Evolutionary conservation across 352 stramenopile genomes (phyloP), one percentile per base, ranked within the genome.

Genomic region (Phytophthora foliorum): DNA sequence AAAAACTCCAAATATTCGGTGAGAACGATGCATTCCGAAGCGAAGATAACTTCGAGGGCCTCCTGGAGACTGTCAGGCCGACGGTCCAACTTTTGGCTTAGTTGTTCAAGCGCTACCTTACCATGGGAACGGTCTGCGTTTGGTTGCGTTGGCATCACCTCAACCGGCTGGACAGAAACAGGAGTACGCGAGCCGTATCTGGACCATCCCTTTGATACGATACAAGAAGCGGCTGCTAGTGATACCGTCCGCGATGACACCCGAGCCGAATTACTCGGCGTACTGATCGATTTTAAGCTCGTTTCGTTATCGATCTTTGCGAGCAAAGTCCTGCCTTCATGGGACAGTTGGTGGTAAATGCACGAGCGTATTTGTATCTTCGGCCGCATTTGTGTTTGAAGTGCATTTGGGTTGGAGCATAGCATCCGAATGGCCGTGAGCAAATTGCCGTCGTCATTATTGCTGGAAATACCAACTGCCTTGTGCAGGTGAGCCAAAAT

Each of bases 1-100:
- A 77, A 42, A 1, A 56, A 52, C 21, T 81, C 73, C 19, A 64
- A 27, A 50, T 75, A 77, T 53, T 81, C 73, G 8, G 72, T 46
- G 1, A 81, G 61, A 27, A 69, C 38, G 44, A 73, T 27, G 51
- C 72, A 81, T 42, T 81, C 64, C n/a, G 57, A 56, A 14, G 67
- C 56, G 53, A 71, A 81, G 0, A 65, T n/a, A 1, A 70, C 31
- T 42, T 76, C 38, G 11, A 57, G 53, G 3, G 17, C 5, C 4
- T 65, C 57, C 21, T 45, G 57, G 3, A 57, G 46, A 13, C 21
- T n/a, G 31, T 27, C 38, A 2, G 34, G 22, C 19, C 16, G 41
- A 16, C n/a, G 41, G n/a, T 6, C 5, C 25, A 29, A 29, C 2
- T 38, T 14, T 16, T 11, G n/a, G n/a, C n/a, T n/a, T n/a, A n/a